Evolutionary conservation across 2,329 filamentous ascomycete genomes (phyloP), one percentile per base, ranked within the genome.

Genomic region (Fusarium globosum): DNA sequence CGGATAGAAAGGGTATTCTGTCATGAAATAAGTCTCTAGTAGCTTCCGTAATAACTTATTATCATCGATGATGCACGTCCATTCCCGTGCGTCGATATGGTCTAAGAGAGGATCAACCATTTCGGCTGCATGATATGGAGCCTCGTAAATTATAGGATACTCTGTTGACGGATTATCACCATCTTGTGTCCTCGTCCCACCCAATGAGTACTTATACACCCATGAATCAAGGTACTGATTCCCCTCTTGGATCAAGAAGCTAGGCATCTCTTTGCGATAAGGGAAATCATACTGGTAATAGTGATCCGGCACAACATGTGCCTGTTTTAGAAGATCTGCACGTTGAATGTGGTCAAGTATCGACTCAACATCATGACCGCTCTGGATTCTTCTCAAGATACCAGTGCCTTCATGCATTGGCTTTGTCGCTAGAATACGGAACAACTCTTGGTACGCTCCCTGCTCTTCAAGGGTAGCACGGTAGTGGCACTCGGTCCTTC

Each of bases 281-380:
- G 60, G 64, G 10, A 67, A 67, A 30, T 57, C 28, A 21, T 67
- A 65, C 7, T 49, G 60, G 16, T 41, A 35, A 10, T 46, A 28
- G 35, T 38, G 53, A 20, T 23, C 38, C 3, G 60, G 64, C 14
- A 43, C 51, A 15, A 67, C 20, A 12, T 36, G 42, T 5, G 38
- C 11, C 38, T 65, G 64, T 3, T 57, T 33, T 1, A 41, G 26
- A 12, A 65, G 21, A 23, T 65, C 45, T 0, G 43, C 51, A 8
- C 33, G 49, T 9, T 38, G 46, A 28, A 67, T 39, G 18, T 49
- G 51, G 2, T 15, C 36, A 15, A 67, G 35, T 23, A 67, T 23
- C 1, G 28, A 28, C 4, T 26, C 26, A 2, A 58, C 45, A 36
- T 33, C 42, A 3, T 39, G 10, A 0, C 64, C 64, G 16, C 18